Base-by-base conservation (phyloP, 2,329 filamentous ascomycete genomes). In the Diaporthe ampelina region DNA sequence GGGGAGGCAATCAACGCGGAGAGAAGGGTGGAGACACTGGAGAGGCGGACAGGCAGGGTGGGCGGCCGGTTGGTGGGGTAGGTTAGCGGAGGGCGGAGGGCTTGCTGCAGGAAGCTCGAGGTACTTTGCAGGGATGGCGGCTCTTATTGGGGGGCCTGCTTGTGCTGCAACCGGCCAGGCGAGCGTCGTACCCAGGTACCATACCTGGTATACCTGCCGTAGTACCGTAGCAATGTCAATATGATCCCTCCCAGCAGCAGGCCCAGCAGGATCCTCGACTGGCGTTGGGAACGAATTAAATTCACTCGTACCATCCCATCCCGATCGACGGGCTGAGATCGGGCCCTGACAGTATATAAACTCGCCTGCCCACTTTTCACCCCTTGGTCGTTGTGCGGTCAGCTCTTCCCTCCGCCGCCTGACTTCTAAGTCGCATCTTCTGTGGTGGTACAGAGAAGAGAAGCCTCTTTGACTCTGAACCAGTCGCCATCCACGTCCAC, bases 241-340 rank as follows among this genome's bases (percentile, higher is more conserved):
- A 65, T 50, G 43, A 13, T 54, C 29, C 45, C 45, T 40, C 45
- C 45, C 15, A 7, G 11, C 63, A 67, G 63, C 45, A 67, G 63
- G 63, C 45, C 45, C 63, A 68, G 63, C 48, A 68, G 63, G 63
- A 68, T 54, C 63, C 63, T 68, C 48, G 48, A 68, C 63, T 54
- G 32, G 17, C 21, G 9, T 26, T 67, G 63, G 63, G 29, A 67
- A 37, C 63, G 63, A 68, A 68, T 68, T 29, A 68, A 19, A 68
- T 68, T 21, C 63, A 54, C 63, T 54, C n/a, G 61, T 35, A 32
- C 61, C 61, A 17, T 68, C 32, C 32, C 63, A 52, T 67, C 45
- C 63, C 48, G 29, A 40, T 68, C 63, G 45, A 52, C 32, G 63
- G 29, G 45, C 63, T 68, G 63, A 68, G n/a, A 68, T 26, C 11